A percentile compares a stretch with the other conserved stretches of the same genome.
Conservation (phyloP, 345 rosid genomes). For the Eucalyptus globulus region DNA sequence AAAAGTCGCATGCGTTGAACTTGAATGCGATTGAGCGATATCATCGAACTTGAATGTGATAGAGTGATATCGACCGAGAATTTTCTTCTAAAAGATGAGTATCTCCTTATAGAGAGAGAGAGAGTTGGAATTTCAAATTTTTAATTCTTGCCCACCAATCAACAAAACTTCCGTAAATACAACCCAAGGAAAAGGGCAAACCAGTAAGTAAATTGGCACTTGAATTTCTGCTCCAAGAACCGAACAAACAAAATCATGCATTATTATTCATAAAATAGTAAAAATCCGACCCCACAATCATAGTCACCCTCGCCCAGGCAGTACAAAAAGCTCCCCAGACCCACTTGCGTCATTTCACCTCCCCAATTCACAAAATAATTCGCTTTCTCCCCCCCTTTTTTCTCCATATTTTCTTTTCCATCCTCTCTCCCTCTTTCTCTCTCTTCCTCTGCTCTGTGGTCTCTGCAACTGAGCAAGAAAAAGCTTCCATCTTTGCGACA, state of each 20-base stretch:
- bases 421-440: background rate
- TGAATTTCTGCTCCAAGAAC: background rate
- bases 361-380: background rate
- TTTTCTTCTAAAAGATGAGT: background rate
- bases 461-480: background rate
- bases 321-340: background rate
- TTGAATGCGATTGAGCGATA: background rate
- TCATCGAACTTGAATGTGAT: background rate
- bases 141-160: background rate
- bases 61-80: background rate
- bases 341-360: slow-evolving; percentile 6
- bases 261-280: background rate
- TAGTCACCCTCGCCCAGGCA: background rate
- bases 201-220: background rate
- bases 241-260: background rate
- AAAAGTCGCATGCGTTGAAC: background rate
- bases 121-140: background rate
- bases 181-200: background rate
- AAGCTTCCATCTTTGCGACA: background rate
- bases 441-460: background rate
- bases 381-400: background rate
- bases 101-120: background rate
- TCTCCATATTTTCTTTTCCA: background rate
- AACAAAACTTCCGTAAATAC: background rate
- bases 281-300: background rate